Evolutionary conservation across 2,329 filamentous ascomycete genomes (phyloP).

Genomic region (Sporothrix curviconia): DNA sequence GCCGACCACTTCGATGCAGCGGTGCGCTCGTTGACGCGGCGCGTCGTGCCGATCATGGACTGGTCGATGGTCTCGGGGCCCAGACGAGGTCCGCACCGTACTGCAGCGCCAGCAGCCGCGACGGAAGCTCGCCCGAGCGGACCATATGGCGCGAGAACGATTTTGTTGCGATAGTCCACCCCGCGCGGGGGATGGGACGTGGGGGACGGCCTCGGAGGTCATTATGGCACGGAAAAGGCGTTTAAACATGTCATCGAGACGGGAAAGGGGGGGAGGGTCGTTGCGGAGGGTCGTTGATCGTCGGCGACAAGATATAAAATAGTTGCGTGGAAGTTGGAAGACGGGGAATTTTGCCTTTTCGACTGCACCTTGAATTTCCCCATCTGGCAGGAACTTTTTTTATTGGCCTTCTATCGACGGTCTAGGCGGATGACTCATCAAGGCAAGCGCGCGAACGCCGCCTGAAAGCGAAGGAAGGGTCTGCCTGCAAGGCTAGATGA

Average conservation of each 20-base stretch:
- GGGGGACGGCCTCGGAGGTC: constrained; percentile 50
- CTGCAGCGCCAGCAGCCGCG: constrained; percentile 77
- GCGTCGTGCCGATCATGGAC: constrained; percentile 79
- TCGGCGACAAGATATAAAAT: background rate
- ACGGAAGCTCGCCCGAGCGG: constrained; percentile 90
- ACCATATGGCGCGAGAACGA: constrained; percentile 98
- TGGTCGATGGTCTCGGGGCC: constrained; percentile 92
- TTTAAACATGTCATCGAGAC: constrained; percentile 17
- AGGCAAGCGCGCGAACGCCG: background rate
- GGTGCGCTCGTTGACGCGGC: constrained; percentile 68
- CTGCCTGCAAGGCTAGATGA: background rate
- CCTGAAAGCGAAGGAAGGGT: no score
- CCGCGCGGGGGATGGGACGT: constrained; percentile 73
- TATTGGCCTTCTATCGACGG: background rate
- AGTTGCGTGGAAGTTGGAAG: no score
- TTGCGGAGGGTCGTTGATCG: background rate
- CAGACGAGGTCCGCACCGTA: constrained; percentile 97
- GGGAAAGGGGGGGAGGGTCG: no score
- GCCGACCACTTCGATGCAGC: constrained; percentile 80
- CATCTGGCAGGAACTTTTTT: background rate
- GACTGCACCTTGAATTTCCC: constrained; percentile 2
- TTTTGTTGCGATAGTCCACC: constrained; percentile 87
- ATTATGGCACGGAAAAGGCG: constrained; percentile 45
- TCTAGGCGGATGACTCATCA: background rate
- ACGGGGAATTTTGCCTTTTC: background rate